Evolutionary conservation across 805 yeast species (phyloP), one percentile per base, ranked within the genome.

Genomic region (Suhomyces sp.): DNA sequence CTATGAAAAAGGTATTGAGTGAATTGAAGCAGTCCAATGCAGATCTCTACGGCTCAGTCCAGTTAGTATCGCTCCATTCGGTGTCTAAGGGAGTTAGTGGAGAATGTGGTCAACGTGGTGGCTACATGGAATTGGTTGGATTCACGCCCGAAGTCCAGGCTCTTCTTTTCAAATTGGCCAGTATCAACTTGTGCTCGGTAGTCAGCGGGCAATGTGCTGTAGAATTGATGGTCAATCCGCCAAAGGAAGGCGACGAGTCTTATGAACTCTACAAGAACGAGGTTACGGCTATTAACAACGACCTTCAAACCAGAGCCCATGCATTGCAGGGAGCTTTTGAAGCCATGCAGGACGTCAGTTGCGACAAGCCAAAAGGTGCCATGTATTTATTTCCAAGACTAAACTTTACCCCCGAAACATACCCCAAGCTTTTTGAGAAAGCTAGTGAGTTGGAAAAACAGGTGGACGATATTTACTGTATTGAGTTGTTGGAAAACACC

Each of bases 91-190:
- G 99, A 69, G 90, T 91, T 61, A 82, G 90, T 57, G 99, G 99
- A 57, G 99, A 94, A 73, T 94, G 99, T 80, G 99, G 99, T 55
- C 99, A 94, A 76, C 85, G 99, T 73, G 99, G 98, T 63, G 99
- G 99, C 5, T 94, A 92, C 77, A 88, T 94, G 94, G 99, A 94
- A 72, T 73, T 92, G 6, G 81, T 86, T 9, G 97, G 97, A 1
- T 88, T 94, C 71, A 74, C 80, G 12, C 77, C 76, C 3, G 91
- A 87, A 45, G 86, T 92, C 15, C 73, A 78, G 61, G 88, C 83
- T 29, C 80, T 88, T 51, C 78, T 94, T 50, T 78, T 87, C 70
- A 94, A 94, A 73, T 76, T 96, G 60, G 96, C 96, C 15, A 88
- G 96, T 10, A 91, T 94, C 60, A 86, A 94, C 29, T 78, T 94